Percentiles rank a stretch among this genome's conserved stretches.
Conservation (phyloP, 768 basidiomycete species). For the Udeniomyces megalosporus region DNA sequence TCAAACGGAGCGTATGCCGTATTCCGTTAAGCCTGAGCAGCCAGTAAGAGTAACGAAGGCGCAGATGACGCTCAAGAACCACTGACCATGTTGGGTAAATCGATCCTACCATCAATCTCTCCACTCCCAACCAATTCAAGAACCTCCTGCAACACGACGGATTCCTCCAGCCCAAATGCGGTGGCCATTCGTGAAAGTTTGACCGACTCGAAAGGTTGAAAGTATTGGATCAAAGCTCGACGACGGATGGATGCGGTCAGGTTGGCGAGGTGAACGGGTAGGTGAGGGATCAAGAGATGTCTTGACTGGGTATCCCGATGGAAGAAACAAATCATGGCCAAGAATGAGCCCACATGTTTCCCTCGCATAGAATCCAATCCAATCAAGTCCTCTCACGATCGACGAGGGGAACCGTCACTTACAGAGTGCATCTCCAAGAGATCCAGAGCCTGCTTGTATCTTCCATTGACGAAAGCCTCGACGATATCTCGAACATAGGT, state of each 20-base stretch:
- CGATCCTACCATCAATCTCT: slow-evolving; percentile 64
- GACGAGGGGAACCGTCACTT: slow-evolving; percentile 2
- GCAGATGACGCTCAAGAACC: not conserved
- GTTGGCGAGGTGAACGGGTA: slow-evolving; percentile 47
- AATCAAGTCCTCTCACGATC: not conserved
- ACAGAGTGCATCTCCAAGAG: slow-evolving; percentile 59
- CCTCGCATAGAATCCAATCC: no score
- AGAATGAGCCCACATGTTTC: no score
- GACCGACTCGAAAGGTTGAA: slow-evolving; percentile 76
- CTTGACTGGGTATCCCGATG: slow-evolving; percentile 49
- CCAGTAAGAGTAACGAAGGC: not conserved
- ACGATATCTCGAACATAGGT: slow-evolving; percentile 73
- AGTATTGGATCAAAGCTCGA: slow-evolving; percentile 68
- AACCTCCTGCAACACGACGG: slow-evolving; percentile 55
- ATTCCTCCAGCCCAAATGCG: slow-evolving; percentile 68
- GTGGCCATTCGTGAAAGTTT: slow-evolving; percentile 64
- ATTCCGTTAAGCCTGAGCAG: no score
- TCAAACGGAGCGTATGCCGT: no score
- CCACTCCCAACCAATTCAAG: slow-evolving; percentile 62
- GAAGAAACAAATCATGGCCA: not conserved
- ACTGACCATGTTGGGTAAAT: slow-evolving; percentile 69
- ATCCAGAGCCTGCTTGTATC: slow-evolving; percentile 68
- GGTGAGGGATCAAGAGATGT: slow-evolving; percentile 61
- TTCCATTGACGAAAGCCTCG: slow-evolving; percentile 68
- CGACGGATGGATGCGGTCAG: slow-evolving; percentile 56